phyloP scores from a whole-genome alignment of 805 yeast genomes.

The Myxozyma sirexii region DNA sequence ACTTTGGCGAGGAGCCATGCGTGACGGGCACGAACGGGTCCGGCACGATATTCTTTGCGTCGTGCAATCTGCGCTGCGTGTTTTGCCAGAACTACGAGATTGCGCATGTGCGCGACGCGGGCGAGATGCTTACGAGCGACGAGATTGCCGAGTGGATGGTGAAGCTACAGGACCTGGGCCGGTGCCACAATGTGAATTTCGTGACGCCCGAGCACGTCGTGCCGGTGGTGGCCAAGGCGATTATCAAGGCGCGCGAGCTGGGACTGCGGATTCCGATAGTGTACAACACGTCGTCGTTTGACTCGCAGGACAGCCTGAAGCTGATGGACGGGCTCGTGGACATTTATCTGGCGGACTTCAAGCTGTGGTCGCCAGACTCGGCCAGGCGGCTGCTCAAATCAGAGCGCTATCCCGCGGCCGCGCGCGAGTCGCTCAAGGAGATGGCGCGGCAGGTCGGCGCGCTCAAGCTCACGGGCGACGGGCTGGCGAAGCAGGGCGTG shows the following conservation, averaged over 20 bases:
- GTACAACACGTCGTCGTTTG: conserved; percentile 35
- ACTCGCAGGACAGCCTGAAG: conserved; percentile 25
- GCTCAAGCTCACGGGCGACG: conserved; percentile 34
- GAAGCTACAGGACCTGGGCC: conserved; percentile 33
- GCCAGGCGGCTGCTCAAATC: conserved; percentile 27
- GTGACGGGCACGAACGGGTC: conserved; percentile 33
- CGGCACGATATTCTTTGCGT: conserved; percentile 35
- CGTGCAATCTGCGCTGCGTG: conserved; percentile 35
- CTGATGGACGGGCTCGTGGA: conserved; percentile 34
- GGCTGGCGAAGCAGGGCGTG: conserved; percentile 33
- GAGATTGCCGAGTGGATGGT: conserved; percentile 35
- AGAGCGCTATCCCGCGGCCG: conserved; percentile 28
- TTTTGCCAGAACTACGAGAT: conserved; percentile 36
- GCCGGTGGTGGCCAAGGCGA: conserved; percentile 33
- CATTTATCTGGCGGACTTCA: conserved; percentile 35
- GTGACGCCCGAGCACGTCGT: conserved; percentile 37
- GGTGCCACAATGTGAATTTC: conserved; percentile 33
- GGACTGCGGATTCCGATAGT: conserved; percentile 34
- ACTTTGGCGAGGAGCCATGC: conserved; percentile 36
- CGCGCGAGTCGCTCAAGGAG: conserved; percentile 27
- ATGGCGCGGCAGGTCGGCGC: conserved; percentile 34
- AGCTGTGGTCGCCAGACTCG: conserved; percentile 29
- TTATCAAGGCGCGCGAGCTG: conserved; percentile 27
- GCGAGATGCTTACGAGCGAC: conserved; percentile 34
- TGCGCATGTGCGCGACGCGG: conserved; percentile 31